Percentiles rank a stretch among this genome's conserved stretches.
Conservation (phyloP, 2,329 filamentous ascomycete species). For the Ustilaginoidea virens region DNA sequence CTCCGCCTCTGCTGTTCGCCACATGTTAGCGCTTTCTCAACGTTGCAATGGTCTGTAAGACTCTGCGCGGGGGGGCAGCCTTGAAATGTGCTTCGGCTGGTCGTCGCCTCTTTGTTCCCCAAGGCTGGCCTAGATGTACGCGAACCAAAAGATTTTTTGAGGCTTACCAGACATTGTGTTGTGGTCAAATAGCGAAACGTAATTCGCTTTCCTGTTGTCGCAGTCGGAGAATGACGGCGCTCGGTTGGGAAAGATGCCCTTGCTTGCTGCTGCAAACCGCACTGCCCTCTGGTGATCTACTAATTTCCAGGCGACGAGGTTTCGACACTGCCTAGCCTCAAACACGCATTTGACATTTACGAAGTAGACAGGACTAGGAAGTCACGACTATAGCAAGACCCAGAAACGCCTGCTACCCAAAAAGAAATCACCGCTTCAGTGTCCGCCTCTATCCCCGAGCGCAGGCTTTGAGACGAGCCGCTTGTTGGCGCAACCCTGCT, state of each 20-base stretch:
- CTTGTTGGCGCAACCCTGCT: too few relatives aligned
- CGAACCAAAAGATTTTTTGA: conserved; percentile 1
- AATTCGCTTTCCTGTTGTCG: not conserved
- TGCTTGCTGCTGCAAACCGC: too few relatives aligned
- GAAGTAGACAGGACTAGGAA: conserved; percentile 16
- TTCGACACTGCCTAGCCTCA: conserved; percentile 12
- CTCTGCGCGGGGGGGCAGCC: too few relatives aligned
- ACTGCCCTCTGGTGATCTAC: conserved; percentile 6
- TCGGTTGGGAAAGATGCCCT: too few relatives aligned
- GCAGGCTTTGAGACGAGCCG: not conserved
- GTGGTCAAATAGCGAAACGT: not conserved
- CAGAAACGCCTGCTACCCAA: conserved; percentile 1
- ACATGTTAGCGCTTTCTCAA: conserved; percentile 5
- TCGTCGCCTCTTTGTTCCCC: too few relatives aligned
- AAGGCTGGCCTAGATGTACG: too few relatives aligned
- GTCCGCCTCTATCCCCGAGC: conserved; percentile 2
- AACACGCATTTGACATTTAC: conserved; percentile 16
- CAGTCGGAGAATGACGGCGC: conserved; percentile 1
- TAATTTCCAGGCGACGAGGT: conserved; percentile 14
- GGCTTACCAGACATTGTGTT: conserved; percentile 21
- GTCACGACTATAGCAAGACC: conserved; percentile 19
- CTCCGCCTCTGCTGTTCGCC: conserved; percentile 41
- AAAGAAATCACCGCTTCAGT: conserved; percentile 1
- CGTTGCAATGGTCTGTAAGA: too few relatives aligned
- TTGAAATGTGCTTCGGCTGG: conserved; percentile 3